phyloP scores from a whole-genome alignment of 1,284 basidiomycete species.

The Baeospora myosura region DNA sequence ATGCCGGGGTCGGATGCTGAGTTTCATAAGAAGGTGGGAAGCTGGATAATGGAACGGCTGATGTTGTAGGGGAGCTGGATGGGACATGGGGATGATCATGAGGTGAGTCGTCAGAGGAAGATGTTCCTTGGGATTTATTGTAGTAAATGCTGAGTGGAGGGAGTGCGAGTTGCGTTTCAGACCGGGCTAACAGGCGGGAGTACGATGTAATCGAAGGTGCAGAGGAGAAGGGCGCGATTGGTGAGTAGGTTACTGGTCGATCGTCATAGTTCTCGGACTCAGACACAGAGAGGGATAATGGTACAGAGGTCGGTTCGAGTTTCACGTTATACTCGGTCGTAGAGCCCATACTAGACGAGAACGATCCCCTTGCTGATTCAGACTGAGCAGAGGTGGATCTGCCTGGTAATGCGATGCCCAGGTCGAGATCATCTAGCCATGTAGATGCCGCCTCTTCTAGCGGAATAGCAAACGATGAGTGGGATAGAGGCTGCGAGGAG shows the following conservation, averaged over 20 bases:
- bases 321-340: slow-evolving; percentile 31
- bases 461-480: slow-evolving; percentile 47
- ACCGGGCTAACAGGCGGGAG: slow-evolving; percentile 1
- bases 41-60: too few species aligned
- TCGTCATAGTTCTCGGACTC: slow-evolving; percentile 4
- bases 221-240: slow-evolving; percentile 5
- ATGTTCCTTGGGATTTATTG: slow-evolving; percentile 1
- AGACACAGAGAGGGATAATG: slow-evolving; percentile 20
- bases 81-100: background rate
- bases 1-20: slow-evolving; percentile 4
- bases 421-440: slow-evolving; percentile 49
- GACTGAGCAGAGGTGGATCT: background rate
- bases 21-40: too few species aligned
- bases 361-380: background rate
- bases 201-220: slow-evolving; percentile 7
- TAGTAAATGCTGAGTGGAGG: slow-evolving; percentile 9
- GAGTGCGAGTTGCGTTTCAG: background rate
- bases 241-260: slow-evolving; percentile 5
- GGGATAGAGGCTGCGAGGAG: slow-evolving; percentile 19
- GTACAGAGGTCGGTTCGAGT: slow-evolving; percentile 34
- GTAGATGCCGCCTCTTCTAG: slow-evolving; percentile 50
- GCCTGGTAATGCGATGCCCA: slow-evolving; percentile 21
- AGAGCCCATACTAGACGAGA: background rate
- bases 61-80: slow-evolving; percentile 1
- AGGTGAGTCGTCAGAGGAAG: slow-evolving; percentile 1